Evolutionary conservation across 108 stramenopile species (phyloP).

Genomic region (Chaetoceros muelleri): DNA sequence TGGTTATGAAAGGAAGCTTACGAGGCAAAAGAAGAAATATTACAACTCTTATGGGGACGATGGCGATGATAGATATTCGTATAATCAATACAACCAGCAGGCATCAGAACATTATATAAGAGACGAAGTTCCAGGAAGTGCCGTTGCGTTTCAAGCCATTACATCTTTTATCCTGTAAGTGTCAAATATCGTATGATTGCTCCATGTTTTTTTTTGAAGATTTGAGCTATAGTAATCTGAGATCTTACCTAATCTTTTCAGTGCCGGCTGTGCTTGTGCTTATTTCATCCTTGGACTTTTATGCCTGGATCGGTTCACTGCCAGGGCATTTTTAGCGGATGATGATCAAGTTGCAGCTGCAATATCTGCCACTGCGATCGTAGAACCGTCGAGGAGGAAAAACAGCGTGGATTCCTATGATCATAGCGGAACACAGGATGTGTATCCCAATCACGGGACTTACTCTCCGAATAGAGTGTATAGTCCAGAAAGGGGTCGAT

Average conservation of each 20-base stretch:
- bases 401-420: background rate
- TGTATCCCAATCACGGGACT: background rate
- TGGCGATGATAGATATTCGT: conserved; percentile 16
- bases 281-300: conserved; percentile 64
- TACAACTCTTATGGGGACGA: conserved; percentile 9
- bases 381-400: background rate
- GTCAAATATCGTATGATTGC: background rate
- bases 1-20: conserved; percentile 10
- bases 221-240: background rate
- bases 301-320: conserved; percentile 69
- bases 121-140: conserved; percentile 43
- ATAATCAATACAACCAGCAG: conserved; percentile 12
- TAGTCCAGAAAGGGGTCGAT: background rate
- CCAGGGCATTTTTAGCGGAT: conserved; percentile 55
- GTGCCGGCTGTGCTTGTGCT: conserved; percentile 45
- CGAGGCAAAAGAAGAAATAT: conserved; percentile 3
- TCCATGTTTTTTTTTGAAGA: background rate
- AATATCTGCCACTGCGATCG: background rate
- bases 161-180: conserved; percentile 69
- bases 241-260: conserved; percentile 5
- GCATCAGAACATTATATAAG: background rate
- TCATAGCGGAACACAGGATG: background rate
- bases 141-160: conserved; percentile 64
- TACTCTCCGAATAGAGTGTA: background rate
- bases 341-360: conserved; percentile 55